A percentile compares a stretch with the other conserved stretches of the same genome.
Conservation (phyloP, 495 filamentous ascomycete genomes). For the Aspergillus coremiiformis region DNA sequence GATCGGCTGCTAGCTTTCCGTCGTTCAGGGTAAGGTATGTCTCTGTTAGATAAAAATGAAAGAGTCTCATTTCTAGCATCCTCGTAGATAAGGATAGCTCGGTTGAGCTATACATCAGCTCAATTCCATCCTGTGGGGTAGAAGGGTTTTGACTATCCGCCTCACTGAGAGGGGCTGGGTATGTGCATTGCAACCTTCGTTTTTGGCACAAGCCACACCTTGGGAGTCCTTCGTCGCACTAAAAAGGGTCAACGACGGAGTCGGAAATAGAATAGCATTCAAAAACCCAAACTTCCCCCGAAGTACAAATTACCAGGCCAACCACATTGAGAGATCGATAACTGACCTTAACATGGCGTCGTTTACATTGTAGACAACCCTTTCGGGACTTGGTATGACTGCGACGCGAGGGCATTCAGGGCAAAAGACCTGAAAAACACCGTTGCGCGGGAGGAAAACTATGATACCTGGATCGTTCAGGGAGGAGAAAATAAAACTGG, state of each 20-base stretch:
- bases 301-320: no score
- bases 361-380: conserved; percentile 23
- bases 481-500: background rate
- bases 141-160: conserved; percentile 21
- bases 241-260: background rate
- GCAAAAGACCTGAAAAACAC: background rate
- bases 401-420: conserved; percentile 21
- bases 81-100: conserved; percentile 18
- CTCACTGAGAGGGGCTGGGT: conserved; percentile 24
- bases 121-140: conserved; percentile 17
- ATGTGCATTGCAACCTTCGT: conserved; percentile 31
- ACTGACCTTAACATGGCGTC: conserved; percentile 22
- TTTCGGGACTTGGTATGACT: conserved; percentile 25
- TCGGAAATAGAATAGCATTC: background rate
- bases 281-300: no score
- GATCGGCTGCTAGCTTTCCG: conserved; percentile 23
- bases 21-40: conserved; percentile 27
- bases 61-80: conserved; percentile 33
- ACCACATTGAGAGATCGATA: no score
- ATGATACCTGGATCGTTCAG: background rate
- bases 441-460: no score
- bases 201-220: conserved; percentile 32
- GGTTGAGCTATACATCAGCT: conserved; percentile 3
- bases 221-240: conserved; percentile 35
- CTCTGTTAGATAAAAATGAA: conserved; percentile 34